These are phyloP conservation scores for Trichosporon faecale DNA, from an alignment of 1,284 basidiomycete species.

Conservation along the genomic window DNA sequence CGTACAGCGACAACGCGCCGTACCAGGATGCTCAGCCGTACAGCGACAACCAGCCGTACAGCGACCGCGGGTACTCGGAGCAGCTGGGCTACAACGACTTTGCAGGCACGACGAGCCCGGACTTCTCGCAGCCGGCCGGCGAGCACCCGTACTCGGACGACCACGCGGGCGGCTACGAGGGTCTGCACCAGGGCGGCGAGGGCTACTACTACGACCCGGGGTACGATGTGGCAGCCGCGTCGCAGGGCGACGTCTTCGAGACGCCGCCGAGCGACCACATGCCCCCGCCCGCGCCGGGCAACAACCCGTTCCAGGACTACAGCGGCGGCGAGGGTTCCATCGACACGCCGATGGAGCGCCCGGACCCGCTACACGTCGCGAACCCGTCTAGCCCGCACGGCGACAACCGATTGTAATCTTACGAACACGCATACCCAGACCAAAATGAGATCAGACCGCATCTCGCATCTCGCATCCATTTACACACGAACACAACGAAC, in stretches of 20 bases:
- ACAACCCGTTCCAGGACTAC: slow-evolving; percentile 30
- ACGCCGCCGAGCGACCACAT: slow-evolving; percentile 5
- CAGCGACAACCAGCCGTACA: not conserved
- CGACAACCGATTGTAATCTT: slow-evolving; percentile 1
- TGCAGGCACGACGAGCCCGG: not conserved
- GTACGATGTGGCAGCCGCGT: slow-evolving; percentile 9
- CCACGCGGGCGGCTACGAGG: slow-evolving; percentile 16
- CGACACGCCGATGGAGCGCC: slow-evolving; percentile 35
- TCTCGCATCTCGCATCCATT: not conserved
- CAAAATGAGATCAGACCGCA: not conserved
- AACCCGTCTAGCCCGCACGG: slow-evolving; percentile 17
- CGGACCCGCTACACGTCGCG: slow-evolving; percentile 33
- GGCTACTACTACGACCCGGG: slow-evolving; percentile 48
- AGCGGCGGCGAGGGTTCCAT: slow-evolving; percentile 29
- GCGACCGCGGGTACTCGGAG: slow-evolving; percentile 16
- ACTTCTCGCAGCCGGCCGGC: slow-evolving; percentile 6
- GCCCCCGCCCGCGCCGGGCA: slow-evolving; percentile 6
- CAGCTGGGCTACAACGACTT: slow-evolving; percentile 17
- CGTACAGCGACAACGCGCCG: slow-evolving; percentile 4
- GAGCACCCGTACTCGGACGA: slow-evolving; percentile 20
- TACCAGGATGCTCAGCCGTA: slow-evolving; percentile 2
- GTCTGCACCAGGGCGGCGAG: slow-evolving; percentile 26
- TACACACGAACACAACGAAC: not conserved
- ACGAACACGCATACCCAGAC: not conserved
- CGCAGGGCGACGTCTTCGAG: not conserved